Conservation (phyloP, 1,284 basidiomycete species). For the Cryptococcus sp. region DNA sequence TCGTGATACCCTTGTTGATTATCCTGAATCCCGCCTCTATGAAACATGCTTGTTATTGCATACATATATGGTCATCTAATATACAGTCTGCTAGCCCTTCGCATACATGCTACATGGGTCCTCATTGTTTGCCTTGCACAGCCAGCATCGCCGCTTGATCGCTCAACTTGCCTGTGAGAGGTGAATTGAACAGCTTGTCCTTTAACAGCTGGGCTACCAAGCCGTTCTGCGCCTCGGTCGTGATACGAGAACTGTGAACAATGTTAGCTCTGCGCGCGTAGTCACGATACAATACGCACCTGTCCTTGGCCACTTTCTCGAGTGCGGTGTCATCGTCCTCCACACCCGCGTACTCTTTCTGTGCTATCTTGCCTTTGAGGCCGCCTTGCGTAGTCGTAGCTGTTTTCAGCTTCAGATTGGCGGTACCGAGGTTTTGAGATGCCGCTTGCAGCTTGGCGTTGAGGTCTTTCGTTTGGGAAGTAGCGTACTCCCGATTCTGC, state of each 20-base stretch:
- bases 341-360: constrained; percentile 54
- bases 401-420: constrained; percentile 28
- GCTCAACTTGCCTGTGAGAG: constrained; percentile 22
- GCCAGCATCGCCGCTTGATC: constrained; percentile 23
- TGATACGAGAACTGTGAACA: constrained; percentile 70
- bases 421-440: constrained; percentile 17
- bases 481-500: constrained; percentile 90
- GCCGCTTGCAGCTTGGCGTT: constrained; percentile 71
- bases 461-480: constrained; percentile 83
- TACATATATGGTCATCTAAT: too few relatives aligned
- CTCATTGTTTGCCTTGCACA: constrained; percentile 19
- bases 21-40: too few relatives aligned
- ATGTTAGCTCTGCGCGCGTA: constrained; percentile 2
- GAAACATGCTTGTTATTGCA: too few relatives aligned
- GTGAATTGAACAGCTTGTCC: constrained; percentile 58
- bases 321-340: constrained; percentile 59
- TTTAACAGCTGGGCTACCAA: constrained; percentile 87
- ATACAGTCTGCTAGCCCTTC: too few relatives aligned
- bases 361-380: constrained; percentile 44
- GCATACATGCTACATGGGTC: too few relatives aligned
- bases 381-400: constrained; percentile 52
- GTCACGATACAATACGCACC: constrained; percentile 57
- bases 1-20: too few relatives aligned
- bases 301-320: constrained; percentile 78
- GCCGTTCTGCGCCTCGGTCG: constrained; percentile 85